Evolutionary conservation across 2,329 filamentous ascomycete genomes (phyloP), one percentile per base, ranked within the genome.

Genomic region (Pseudocercospora musae): DNA sequence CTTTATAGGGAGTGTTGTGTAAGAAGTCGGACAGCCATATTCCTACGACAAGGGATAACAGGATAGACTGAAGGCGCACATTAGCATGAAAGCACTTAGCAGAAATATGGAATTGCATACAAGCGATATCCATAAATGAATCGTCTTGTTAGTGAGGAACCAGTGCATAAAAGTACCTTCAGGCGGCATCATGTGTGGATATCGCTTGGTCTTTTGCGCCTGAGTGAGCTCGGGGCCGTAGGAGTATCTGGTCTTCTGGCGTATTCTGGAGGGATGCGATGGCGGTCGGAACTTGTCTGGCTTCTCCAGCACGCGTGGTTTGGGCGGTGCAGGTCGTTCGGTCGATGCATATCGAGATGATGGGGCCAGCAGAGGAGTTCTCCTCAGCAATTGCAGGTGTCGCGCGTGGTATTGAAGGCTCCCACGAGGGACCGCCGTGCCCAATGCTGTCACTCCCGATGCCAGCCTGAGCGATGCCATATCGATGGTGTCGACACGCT

Each of bases 241-340:
- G 89, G 86, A 70, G 33, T 84, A 82, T 29, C 88, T 87, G 6
- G 80, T 75, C 57, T 78, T 77, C 67, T 83, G 82, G 59, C 84
- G 82, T 31, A 92, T 83, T 6, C 89, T 83, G 21, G 89, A 81
- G 11, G 90, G 89, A 76, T 98, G 95, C 0, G 94, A 98, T 0
- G 95, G 95, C 1, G 95, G 94, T 53, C 91, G 91, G 82, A 96
- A 98, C 75, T 89, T 90, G 72, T 90, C 85, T 23, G 94, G 94
- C 77, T 97, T 92, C 71, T 91, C 91, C 67, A 99, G 87, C 4
- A 92, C 84, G 65, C 88, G 83, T 37, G 86, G 85, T 72, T 89
- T 89, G 66, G 77, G 78, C 62, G 73, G 76, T 52, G 73, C 67
- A 61, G 73, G 75, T 48, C 70, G 66, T 20, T 65, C 65, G 20